These are phyloP conservation scores for Ceriops zippeliana DNA, from an alignment of 345 rosid genomes.

Conservation along the genomic window DNA sequence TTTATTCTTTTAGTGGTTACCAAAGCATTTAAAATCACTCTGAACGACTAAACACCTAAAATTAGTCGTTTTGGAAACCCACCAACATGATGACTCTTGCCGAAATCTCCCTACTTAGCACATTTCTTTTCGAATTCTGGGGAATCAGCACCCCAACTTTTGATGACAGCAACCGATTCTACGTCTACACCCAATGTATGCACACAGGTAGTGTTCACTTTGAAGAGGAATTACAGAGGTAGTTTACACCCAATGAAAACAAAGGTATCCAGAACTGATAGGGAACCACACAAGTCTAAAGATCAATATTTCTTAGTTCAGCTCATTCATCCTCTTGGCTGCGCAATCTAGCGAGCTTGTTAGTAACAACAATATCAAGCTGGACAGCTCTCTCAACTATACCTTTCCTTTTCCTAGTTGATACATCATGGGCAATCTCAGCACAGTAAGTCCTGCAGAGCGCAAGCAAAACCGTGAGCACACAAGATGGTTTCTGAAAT, in stretches of 20 bases:
- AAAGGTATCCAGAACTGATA: neutral
- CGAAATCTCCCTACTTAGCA: too few species aligned
- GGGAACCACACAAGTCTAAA: neutral
- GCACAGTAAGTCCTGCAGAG: conserved; percentile 66
- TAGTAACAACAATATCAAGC: conserved; percentile 68
- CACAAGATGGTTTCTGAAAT: neutral
- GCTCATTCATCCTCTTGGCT: conserved; percentile 77
- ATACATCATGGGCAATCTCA: conserved; percentile 78
- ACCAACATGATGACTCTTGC: too few species aligned
- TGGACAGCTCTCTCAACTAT: conserved; percentile 82
- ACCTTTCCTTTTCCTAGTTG: conserved; percentile 76
- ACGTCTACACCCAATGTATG: too few species aligned
- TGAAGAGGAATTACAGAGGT: too few species aligned
- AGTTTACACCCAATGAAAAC: neutral
- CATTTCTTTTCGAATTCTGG: too few species aligned
- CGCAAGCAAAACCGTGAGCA: neutral
- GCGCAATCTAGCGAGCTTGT: conserved; percentile 72
- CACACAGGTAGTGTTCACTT: too few species aligned
- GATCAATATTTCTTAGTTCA: neutral
- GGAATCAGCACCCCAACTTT: too few species aligned
- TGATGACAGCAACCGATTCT: too few species aligned
- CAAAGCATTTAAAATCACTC: too few species aligned
- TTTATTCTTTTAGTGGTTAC: too few species aligned
- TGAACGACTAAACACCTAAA: too few species aligned
- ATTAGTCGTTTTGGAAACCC: too few species aligned